Base-by-base conservation (phyloP, 139 green algal genomes). In the Chlamydomonas schloesseri region DNA sequence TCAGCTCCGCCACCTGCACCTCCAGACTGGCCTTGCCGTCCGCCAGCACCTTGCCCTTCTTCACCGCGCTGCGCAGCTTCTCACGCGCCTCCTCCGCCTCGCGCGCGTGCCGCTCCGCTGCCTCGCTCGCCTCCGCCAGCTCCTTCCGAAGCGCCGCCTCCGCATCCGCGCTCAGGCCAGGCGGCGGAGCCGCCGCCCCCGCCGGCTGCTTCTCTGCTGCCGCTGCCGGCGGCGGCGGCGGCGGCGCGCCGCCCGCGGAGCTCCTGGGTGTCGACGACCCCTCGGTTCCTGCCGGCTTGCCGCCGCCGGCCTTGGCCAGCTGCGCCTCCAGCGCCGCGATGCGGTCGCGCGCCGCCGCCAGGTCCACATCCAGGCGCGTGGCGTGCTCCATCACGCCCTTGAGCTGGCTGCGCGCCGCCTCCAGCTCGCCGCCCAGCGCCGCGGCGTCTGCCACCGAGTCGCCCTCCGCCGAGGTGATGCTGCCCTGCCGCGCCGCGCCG, bases 31-130 rank as follows among this genome's bases (percentile, higher is more conserved):
- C 37, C 70, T 75, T 75, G 23, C 20, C 70, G 5, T 71, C 67
- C 47, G 60, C 84, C 1, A 89, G 55, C 21, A 17, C 65, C 75
- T 85, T 89, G 47, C 84, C 84, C 75, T 89, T 89, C 76, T 84
- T 89, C 3, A 89, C 74, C 0, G 84, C 84, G n/a, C 24, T 70
- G 0, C 53, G 50, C 68, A 89, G 75, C 76, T 89, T 89, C 3
- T 84, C 75, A 4, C 76, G 68, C 34, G 62, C 28, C 20, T 89
- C 84, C 55, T 89, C 84, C 34, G 71, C 28, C 57, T 89, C 84
- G 29, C 34, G n/a, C 29, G 33, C 31, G 23, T 47, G 15, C 26
- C 50, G 34, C 10, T 23, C 68, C 36, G 79, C 65, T 20, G 79
- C 64, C 21, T 85, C 79, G 47, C 37, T 31, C 11, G 79, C 79